These are phyloP conservation scores for Pisolithus tinctorius DNA, from an alignment of 768 basidiomycete genomes.

Conservation along the genomic window DNA sequence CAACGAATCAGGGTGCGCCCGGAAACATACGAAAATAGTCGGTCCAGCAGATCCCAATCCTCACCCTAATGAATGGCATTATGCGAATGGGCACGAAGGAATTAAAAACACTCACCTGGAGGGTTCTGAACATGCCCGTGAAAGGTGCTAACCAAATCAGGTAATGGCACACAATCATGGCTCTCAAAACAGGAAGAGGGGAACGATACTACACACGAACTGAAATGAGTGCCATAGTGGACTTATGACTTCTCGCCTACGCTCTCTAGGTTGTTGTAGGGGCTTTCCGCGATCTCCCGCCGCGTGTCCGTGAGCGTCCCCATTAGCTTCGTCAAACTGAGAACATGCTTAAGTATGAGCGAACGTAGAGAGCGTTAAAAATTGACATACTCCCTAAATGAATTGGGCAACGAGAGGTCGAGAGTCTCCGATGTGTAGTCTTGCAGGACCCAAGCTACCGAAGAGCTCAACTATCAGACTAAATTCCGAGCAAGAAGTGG, in stretches of 20 bases:
- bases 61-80: slow-evolving; percentile 54
- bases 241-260: slow-evolving; percentile 78
- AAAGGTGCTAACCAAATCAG: slow-evolving; percentile 85
- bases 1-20: no score
- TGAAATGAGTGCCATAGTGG: slow-evolving; percentile 92
- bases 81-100: not conserved
- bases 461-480: not conserved
- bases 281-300: slow-evolving; percentile 64
- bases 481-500: slow-evolving; percentile 24
- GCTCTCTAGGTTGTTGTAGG: slow-evolving; percentile 66
- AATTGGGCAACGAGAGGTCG: slow-evolving; percentile 53
- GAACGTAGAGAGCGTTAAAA: not conserved
- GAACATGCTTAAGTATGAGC: not conserved
- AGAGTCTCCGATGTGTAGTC: slow-evolving; percentile 78
- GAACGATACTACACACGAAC: slow-evolving; percentile 37
- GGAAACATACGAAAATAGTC: slow-evolving; percentile 61
- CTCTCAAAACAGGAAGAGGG: not conserved
- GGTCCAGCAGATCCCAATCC: slow-evolving; percentile 89
- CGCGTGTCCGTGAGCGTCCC: slow-evolving; percentile 76
- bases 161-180: slow-evolving; percentile 96
- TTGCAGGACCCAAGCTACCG: slow-evolving; percentile 76
- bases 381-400: slow-evolving; percentile 64
- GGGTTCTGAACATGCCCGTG: slow-evolving; percentile 91
- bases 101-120: slow-evolving; percentile 41
- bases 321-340: slow-evolving; percentile 84